These are phyloP conservation scores for Sporisorium graminicola DNA, from an alignment of 1,284 basidiomycete genomes.

Conservation along the genomic window DNA sequence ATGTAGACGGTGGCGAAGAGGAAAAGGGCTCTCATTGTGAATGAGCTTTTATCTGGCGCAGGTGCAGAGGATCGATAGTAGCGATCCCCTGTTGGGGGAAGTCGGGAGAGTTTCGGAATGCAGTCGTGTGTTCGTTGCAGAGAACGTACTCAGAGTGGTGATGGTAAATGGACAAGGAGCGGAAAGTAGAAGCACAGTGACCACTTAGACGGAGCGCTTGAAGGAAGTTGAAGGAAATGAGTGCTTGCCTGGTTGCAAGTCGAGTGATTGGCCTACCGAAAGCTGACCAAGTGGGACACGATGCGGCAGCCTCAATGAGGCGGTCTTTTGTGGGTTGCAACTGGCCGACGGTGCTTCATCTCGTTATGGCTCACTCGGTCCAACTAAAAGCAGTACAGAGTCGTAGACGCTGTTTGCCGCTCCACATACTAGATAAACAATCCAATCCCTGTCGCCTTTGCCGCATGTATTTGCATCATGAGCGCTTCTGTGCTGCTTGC, in stretches of 20 bases:
- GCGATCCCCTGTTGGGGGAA: conserved; percentile 2
- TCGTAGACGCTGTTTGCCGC: too few relatives aligned
- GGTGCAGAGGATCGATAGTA: conserved; percentile 1
- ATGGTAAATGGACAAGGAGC: background rate
- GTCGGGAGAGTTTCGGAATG: background rate
- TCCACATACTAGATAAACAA: too few relatives aligned
- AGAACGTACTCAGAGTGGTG: background rate
- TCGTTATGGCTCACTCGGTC: too few relatives aligned
- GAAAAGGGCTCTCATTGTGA: conserved; percentile 15
- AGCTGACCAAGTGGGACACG: too few relatives aligned
- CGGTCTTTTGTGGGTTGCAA: too few relatives aligned
- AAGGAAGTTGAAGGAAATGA: background rate
- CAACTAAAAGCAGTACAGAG: too few relatives aligned
- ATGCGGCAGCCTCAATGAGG: too few relatives aligned
- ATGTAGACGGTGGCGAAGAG: conserved; percentile 19
- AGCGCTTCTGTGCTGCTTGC: too few relatives aligned
- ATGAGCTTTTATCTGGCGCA: background rate
- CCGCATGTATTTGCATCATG: too few relatives aligned
- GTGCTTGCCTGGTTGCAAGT: background rate
- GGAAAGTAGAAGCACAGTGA: background rate
- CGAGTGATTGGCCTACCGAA: background rate
- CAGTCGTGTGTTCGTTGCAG: background rate
- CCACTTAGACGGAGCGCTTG: background rate
- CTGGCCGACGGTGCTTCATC: too few relatives aligned
- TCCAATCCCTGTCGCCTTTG: too few relatives aligned